Evolutionary conservation across 129 eudicot species (phyloP).

Genomic region (Flaveria ramosissima): DNA sequence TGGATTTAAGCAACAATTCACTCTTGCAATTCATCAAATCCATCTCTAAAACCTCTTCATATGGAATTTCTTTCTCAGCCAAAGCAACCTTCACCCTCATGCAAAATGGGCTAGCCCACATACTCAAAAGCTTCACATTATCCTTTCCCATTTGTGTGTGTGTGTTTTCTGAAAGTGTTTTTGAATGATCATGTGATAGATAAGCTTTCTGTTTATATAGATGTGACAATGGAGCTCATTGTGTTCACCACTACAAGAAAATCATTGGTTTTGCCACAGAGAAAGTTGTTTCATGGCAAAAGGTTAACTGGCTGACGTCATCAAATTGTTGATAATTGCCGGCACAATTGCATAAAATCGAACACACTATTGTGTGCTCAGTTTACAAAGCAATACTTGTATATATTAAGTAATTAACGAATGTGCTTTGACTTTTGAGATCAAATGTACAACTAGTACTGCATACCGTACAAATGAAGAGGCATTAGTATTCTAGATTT

Average conservation of each 20-base stretch:
- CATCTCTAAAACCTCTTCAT: conserved; percentile 51
- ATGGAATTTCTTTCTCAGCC: conserved; percentile 61
- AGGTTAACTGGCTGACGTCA: conserved; percentile 20
- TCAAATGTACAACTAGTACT: background rate
- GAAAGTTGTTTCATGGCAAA: conserved; percentile 22
- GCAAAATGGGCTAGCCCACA: conserved; percentile 76
- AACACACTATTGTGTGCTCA: background rate
- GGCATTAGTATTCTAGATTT: no score
- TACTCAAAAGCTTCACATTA: conserved; percentile 49
- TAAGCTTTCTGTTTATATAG: conserved; percentile 32
- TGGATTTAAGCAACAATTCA: conserved; percentile 58
- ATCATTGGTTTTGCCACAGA: conserved; percentile 38
- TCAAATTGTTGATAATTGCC: background rate
- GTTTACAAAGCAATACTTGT: conserved; percentile 9
- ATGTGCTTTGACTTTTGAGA: background rate
- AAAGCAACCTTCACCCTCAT: conserved; percentile 64
- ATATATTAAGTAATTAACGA: background rate
- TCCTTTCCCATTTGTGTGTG: conserved; percentile 42
- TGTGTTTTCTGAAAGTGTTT: conserved; percentile 3
- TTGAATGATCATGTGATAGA: conserved; percentile 9
- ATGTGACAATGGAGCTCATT: background rate
- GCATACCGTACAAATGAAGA: no score
- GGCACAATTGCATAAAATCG: background rate
- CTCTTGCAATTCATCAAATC: conserved; percentile 67
- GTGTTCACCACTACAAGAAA: conserved; percentile 30